phyloP scores from a whole-genome alignment of 2,329 filamentous ascomycete genomes.

The Ophiostoma pallidulum region DNA sequence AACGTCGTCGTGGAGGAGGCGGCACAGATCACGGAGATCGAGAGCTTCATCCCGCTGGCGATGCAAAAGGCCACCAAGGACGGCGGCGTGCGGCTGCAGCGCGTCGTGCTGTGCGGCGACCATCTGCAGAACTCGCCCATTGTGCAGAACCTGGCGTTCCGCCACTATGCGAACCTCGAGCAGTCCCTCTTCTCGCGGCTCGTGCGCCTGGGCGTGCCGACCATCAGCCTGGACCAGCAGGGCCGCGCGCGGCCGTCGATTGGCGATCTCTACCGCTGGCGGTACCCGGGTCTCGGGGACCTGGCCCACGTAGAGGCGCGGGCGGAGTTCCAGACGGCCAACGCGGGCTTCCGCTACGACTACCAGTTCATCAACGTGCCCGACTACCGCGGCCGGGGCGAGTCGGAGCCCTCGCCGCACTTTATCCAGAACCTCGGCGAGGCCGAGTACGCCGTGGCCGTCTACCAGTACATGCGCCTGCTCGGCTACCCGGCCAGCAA shows the following conservation, averaged over 20 bases:
- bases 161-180: constrained; percentile 90
- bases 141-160: constrained; percentile 87
- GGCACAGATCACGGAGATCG: constrained; percentile 93
- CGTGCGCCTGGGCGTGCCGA: constrained; percentile 84
- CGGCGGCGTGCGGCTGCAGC: constrained; percentile 66
- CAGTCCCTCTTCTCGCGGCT: constrained; percentile 91
- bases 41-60: constrained; percentile 92
- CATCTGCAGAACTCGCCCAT: constrained; percentile 96
- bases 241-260: constrained; percentile 82
- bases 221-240: constrained; percentile 84
- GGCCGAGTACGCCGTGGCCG: constrained; percentile 90
- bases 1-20: constrained; percentile 98
- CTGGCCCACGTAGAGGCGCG: constrained; percentile 62
- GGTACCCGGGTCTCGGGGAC: constrained; percentile 72
- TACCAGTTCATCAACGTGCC: constrained; percentile 96
- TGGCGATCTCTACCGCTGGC: constrained; percentile 85
- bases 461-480: constrained; percentile 95
- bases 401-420: constrained; percentile 82
- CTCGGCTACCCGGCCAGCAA: constrained; percentile 77
- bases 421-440: constrained; percentile 96
- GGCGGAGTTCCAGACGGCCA: constrained; percentile 68
- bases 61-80: constrained; percentile 73
- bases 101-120: constrained; percentile 87
- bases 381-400: constrained; percentile 83
- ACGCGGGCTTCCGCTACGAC: constrained; percentile 86